Base-by-base conservation (phyloP, 2,329 filamentous ascomycete genomes). In the Cordyceps cicadae region DNA sequence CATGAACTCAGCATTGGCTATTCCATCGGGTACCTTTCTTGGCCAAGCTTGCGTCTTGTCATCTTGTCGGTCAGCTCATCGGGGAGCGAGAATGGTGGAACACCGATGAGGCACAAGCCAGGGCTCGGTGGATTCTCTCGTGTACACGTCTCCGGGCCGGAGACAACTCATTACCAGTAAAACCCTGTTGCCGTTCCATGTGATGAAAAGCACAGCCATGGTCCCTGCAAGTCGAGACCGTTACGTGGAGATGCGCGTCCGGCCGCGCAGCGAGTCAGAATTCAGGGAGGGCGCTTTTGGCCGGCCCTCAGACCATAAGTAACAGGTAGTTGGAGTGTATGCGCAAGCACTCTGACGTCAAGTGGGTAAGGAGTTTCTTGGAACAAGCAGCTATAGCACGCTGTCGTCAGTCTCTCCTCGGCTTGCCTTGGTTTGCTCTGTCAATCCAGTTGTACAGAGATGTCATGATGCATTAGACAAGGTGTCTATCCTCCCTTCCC, bases 161-260 rank as follows among this genome's bases (percentile, higher is more conserved):
- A 56, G 41, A 24, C 26, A 29, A 29, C 24, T 5, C 2, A 29
- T 29, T 29, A n/a, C 24, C 17, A 48, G 48, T 32, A 32, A 32
- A 46, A 7, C 6, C 15, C n/a, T n/a, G 29, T 21, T 39, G 29
- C 32, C 21, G 45, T n/a, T 49, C 45, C 45, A 57, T 39, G 15
- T 57, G 43, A 39, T 32, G 39, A 39, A 37, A 52, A 37, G 26
- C n/a, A 34, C 17, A n/a, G 15, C 12, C 39, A 45, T 34, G 48
- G 48, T 43, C 48, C 56, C 56, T 59, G 48, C 14, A 59, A 59
- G 56, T 52, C 56, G 56, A 59, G 56, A 59, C 56, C 56, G 39
- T 52, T 52, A 19, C 56, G 46, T 59, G 56, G 46, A 52, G 56
- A 56, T 52, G n/a, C 21, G 21, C n/a, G 39, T 57, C 45, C 54